Conservation (phyloP, 768 basidiomycete genomes). For the Pleurotus giganteus region DNA sequence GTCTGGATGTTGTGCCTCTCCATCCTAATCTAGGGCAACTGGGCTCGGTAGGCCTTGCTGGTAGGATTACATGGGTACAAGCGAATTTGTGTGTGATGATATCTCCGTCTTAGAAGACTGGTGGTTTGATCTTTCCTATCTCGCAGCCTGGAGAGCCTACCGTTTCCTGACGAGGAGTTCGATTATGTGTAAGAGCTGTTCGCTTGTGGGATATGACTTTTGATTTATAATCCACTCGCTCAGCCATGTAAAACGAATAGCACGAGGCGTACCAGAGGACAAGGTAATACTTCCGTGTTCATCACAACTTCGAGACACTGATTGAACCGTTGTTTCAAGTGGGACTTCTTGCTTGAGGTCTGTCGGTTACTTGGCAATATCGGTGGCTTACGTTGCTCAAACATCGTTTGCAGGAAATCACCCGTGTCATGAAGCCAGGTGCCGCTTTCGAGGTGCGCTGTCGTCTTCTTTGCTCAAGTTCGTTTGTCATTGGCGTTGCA, state of each 20-base stretch:
- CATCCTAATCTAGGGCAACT: constrained; percentile 66
- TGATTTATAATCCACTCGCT: constrained; percentile 10
- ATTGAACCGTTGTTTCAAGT: constrained; percentile 35
- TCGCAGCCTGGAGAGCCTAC: constrained; percentile 61
- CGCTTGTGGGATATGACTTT: neutral
- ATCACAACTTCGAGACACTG: neutral
- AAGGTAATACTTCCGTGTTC: constrained; percentile 40
- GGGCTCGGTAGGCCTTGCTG: constrained; percentile 54
- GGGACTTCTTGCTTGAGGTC: constrained; percentile 61
- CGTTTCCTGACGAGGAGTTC: constrained; percentile 71
- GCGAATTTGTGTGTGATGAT: constrained; percentile 59
- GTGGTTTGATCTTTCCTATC: constrained; percentile 10
- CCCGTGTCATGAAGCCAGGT: constrained; percentile 71
- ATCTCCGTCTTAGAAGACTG: constrained; percentile 4
- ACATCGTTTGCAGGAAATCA: constrained; percentile 40
- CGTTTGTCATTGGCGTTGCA: constrained; percentile 19
- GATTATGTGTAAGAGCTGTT: constrained; percentile 63
- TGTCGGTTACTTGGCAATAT: neutral
- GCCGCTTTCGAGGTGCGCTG: constrained; percentile 62
- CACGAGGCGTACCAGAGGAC: constrained; percentile 74
- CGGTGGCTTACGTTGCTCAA: neutral
- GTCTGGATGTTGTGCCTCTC: constrained; percentile 69
- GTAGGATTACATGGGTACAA: constrained; percentile 69
- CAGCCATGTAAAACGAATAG: constrained; percentile 70
- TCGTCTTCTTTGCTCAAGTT: neutral